These are phyloP conservation scores for Aegilops speltoides DNA, from an alignment of 176 grass and related monocot species.

Conservation along the genomic window DNA sequence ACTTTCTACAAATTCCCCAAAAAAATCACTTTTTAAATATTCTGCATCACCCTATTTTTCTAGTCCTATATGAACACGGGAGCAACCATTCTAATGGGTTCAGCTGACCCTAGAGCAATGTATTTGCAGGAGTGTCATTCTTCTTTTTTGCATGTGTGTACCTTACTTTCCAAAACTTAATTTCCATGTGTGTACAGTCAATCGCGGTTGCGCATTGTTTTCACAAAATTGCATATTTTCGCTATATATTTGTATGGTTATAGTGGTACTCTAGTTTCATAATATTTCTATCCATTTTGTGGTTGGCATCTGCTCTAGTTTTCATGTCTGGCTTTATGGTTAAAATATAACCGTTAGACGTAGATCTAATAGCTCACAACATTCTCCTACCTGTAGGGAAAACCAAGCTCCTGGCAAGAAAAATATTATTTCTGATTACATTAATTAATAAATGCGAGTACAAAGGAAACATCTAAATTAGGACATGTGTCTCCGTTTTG, in stretches of 20 bases:
- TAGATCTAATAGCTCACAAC: background rate
- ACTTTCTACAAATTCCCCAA: too few species aligned
- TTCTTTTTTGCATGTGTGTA: background rate
- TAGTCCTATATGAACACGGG: background rate
- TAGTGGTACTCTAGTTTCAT: background rate
- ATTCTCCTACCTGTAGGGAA: background rate
- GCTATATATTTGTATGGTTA: background rate
- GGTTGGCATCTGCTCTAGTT: background rate
- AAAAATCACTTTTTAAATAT: background rate
- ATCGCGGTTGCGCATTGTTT: background rate
- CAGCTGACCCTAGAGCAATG: background rate
- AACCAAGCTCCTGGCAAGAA: background rate
- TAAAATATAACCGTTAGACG: background rate
- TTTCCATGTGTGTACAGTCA: background rate
- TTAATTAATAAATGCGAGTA: background rate
- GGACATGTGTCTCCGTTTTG: background rate
- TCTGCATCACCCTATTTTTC: background rate
- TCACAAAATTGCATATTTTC: background rate
- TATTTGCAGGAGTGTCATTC: background rate
- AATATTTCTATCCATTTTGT: background rate
- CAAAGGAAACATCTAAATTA: background rate
- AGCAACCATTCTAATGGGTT: background rate
- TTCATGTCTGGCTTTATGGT: background rate
- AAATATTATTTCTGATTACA: background rate
- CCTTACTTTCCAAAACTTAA: background rate